Conservation (phyloP, 345 rosid genomes). For the Angophora floribunda region DNA sequence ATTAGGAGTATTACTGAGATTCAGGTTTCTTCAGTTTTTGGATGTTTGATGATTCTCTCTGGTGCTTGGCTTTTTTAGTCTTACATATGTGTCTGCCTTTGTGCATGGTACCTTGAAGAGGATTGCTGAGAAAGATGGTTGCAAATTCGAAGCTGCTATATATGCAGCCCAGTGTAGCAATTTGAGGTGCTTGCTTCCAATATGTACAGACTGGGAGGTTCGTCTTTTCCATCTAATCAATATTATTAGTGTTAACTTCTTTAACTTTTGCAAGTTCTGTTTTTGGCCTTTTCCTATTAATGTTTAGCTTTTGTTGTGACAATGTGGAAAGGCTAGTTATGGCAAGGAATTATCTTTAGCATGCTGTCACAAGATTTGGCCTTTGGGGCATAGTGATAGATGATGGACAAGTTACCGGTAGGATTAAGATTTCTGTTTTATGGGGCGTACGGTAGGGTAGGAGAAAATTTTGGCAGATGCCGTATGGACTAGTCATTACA, state of each 20-base stretch:
- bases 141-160: slow-evolving; percentile 81
- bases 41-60: background rate
- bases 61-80: background rate
- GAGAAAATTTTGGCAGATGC: background rate
- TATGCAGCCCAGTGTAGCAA: slow-evolving; percentile 90
- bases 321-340: background rate
- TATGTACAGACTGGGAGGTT: slow-evolving; percentile 99
- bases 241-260: background rate
- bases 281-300: background rate
- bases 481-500: background rate
- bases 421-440: background rate
- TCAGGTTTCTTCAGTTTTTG: background rate
- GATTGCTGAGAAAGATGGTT: slow-evolving; percentile 80
- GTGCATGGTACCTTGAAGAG: slow-evolving; percentile 33
- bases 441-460: background rate
- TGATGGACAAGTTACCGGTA: background rate
- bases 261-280: background rate
- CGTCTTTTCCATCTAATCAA: background rate
- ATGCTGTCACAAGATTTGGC: background rate
- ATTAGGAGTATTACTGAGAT: background rate
- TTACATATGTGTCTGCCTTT: slow-evolving; percentile 1
- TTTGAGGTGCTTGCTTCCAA: slow-evolving; percentile 75
- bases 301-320: background rate
- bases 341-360: background rate
- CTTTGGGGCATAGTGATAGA: background rate